Percentiles rank a stretch among this genome's conserved stretches.
These are phyloP conservation scores for Puccinia hordei DNA, from an alignment of 1,284 basidiomycete genomes.

Conservation along the genomic window DNA sequence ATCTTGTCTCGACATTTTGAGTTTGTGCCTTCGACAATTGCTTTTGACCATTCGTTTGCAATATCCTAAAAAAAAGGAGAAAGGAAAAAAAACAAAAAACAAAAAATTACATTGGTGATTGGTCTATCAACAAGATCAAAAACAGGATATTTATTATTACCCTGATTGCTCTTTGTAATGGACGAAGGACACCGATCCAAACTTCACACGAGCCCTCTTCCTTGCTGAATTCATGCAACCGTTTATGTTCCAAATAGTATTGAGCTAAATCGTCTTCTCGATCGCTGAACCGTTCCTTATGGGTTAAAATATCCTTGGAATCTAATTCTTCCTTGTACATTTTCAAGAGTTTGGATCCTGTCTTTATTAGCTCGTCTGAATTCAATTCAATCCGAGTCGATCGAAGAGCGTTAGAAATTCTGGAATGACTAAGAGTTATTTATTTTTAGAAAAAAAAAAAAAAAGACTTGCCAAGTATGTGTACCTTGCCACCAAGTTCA, in stretches of 20 bases:
- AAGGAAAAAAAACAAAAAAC: background rate
- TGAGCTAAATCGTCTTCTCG: conserved; percentile 7
- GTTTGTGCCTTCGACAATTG: background rate
- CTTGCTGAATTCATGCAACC: background rate
- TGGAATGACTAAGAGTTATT: background rate
- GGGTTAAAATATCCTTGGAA: background rate
- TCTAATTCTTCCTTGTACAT: conserved; percentile 4
- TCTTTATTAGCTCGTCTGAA: conserved; percentile 2
- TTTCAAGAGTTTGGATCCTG: background rate
- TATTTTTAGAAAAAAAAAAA: no score
- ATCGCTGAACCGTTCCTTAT: background rate
- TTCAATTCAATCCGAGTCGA: background rate
- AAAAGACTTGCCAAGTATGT: conserved; percentile 8
- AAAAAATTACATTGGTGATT: background rate
- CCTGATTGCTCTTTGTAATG: background rate
- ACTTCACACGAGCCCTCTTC: background rate
- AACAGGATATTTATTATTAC: background rate
- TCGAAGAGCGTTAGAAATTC: no score
- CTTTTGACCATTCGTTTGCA: background rate
- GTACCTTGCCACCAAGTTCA: background rate
- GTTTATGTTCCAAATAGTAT: background rate
- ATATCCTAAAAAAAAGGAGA: background rate
- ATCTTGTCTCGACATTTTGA: background rate
- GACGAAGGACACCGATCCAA: conserved; percentile 30
- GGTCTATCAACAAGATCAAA: background rate